Conservation (phyloP, 177 flowering plant genomes). For the Tripterygium wilfordii region DNA sequence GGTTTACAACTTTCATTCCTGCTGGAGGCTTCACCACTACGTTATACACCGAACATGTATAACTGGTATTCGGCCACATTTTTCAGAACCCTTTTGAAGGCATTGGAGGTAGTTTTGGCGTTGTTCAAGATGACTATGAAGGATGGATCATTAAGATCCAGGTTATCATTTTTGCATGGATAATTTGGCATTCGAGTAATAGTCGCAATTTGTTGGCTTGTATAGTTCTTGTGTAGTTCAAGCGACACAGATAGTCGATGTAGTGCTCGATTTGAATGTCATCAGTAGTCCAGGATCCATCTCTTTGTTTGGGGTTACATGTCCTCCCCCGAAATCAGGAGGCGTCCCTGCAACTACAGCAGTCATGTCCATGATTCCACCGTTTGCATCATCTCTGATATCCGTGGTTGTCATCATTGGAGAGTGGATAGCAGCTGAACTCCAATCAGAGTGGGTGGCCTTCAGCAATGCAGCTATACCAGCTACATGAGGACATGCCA, state of each 20-base stretch:
- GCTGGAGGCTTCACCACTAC: conserved; percentile 11
- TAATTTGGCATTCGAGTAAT: conserved; percentile 21
- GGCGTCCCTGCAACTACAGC: conserved; percentile 18
- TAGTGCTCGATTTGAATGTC: conserved; percentile 24
- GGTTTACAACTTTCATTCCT: conserved; percentile 19
- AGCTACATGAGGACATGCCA: conserved; percentile 30
- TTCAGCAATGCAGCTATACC: conserved; percentile 33
- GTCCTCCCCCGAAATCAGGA: conserved; percentile 32
- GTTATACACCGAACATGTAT: conserved; percentile 10
- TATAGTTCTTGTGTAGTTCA: conserved; percentile 31
- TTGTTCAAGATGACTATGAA: conserved; percentile 26
- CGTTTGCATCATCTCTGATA: conserved; percentile 17
- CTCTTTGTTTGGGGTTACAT: conserved; percentile 34
- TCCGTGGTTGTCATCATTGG: conserved; percentile 40
- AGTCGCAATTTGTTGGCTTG: conserved; percentile 17
- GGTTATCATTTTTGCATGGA: conserved; percentile 14
- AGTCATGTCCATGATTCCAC: conserved; percentile 21
- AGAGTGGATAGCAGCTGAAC: conserved; percentile 33
- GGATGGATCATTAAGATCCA: conserved; percentile 40
- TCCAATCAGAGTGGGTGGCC: conserved; percentile 32
- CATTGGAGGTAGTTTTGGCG: conserved; percentile 18
- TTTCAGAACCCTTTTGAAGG: conserved; percentile 29
- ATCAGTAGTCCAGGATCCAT: conserved; percentile 37
- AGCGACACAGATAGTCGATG: conserved; percentile 25
- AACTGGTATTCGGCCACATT: conserved; percentile 9